Conservation (phyloP, 148 eudicot genomes). For the Amaranthus hypochondriacus region DNA sequence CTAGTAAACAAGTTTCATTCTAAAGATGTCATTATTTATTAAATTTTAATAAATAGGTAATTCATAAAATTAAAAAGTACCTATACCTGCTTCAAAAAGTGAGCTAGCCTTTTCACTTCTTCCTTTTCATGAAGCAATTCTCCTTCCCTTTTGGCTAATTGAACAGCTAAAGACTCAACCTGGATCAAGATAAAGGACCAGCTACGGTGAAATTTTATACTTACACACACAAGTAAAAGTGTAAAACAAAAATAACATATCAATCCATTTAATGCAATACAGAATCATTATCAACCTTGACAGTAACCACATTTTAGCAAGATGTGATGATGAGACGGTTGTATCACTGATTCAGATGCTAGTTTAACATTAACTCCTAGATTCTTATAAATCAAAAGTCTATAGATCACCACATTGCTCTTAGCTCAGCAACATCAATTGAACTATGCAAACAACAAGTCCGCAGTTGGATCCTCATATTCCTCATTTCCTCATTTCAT, state of each 20-base stretch:
- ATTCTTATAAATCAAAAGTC: background rate
- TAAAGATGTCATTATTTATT: no score
- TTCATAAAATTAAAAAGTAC: no score
- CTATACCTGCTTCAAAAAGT: conserved; percentile 84
- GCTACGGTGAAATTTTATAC: background rate
- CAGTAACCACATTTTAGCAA: no score
- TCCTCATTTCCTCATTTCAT: background rate
- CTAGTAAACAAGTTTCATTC: no score
- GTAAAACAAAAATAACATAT: background rate
- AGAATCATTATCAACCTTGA: background rate
- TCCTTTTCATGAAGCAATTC: conserved; percentile 91
- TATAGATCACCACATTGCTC: background rate
- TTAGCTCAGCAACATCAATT: background rate
- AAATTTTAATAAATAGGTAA: no score
- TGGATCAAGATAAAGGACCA: conserved; percentile 24
- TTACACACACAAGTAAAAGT: background rate
- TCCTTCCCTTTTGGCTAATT: conserved; percentile 90
- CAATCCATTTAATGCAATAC: background rate
- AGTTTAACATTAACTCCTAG: background rate
- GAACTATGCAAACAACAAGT: background rate
- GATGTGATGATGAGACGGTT: no score
- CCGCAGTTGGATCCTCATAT: background rate
- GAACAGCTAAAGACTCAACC: conserved; percentile 99
- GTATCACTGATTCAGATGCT: background rate
- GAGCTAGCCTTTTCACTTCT: conserved; percentile 92